These are phyloP conservation scores for Talaromyces borbonicus DNA, from an alignment of 495 filamentous ascomycete genomes.

Conservation along the genomic window DNA sequence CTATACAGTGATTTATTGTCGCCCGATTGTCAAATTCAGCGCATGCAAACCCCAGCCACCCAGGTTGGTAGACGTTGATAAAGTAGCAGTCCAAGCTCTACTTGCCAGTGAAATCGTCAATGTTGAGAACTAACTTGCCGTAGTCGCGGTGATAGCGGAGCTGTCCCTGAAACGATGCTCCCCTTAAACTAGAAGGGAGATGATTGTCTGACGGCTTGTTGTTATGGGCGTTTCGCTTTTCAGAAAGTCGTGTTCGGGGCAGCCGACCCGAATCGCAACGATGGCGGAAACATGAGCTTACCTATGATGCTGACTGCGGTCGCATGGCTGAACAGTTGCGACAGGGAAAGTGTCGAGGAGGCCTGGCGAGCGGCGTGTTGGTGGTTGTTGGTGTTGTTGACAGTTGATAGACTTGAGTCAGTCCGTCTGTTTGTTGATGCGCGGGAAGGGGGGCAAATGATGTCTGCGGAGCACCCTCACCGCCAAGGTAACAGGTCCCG, in stretches of 20 bases:
- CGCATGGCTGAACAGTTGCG: conserved; percentile 9
- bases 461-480: conserved; percentile 2
- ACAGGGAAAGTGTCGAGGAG: conserved; percentile 4
- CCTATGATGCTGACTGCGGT: conserved; percentile 6
- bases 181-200: conserved; percentile 3
- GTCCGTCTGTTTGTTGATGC: conserved; percentile 10
- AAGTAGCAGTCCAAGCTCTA: neutral
- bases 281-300: neutral
- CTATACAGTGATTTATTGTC: neutral
- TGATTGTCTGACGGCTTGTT: neutral
- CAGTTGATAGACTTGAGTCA: too few relatives aligned
- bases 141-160: conserved; percentile 11
- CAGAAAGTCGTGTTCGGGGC: conserved; percentile 14
- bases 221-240: conserved; percentile 22
- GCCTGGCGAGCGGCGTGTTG: neutral
- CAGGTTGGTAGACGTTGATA: neutral
- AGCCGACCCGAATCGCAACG: conserved; percentile 8
- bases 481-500: conserved; percentile 3
- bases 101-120: neutral
- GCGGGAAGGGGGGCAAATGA: neutral
- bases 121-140: conserved; percentile 3
- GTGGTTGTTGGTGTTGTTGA: neutral
- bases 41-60: conserved; percentile 1
- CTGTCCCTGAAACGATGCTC: neutral
- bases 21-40: conserved; percentile 12